phyloP scores from a whole-genome alignment of 1,284 basidiomycete genomes.

The Gymnopus androsaceus region DNA sequence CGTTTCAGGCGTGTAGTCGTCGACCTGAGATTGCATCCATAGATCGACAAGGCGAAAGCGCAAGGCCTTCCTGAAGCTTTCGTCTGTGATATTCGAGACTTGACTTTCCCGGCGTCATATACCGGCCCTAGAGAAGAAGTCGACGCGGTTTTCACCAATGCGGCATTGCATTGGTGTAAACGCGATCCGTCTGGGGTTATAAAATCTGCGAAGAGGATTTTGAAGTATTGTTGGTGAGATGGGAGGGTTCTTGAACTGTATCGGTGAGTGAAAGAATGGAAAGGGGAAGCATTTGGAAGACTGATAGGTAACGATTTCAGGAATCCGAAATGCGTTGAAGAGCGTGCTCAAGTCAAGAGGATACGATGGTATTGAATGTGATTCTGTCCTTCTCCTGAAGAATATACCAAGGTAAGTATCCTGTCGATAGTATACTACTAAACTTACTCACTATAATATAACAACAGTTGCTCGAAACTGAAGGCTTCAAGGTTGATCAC shows the following conservation, averaged over 20 bases:
- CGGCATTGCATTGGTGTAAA: constrained; percentile 85
- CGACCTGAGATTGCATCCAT: no score
- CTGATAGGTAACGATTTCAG: constrained; percentile 35
- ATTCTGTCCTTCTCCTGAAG: constrained; percentile 77
- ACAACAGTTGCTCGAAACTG: constrained; percentile 54
- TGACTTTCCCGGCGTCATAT: constrained; percentile 27
- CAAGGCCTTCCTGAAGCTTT: constrained; percentile 51
- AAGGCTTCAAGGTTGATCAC: constrained; percentile 55
- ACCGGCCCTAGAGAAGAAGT: constrained; percentile 36
- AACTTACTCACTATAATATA: constrained; percentile 6
- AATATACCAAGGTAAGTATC: constrained; percentile 57
- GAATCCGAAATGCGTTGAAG: constrained; percentile 64
- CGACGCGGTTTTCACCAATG: constrained; percentile 77
- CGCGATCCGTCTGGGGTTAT: constrained; percentile 67
- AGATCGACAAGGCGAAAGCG: constrained; percentile 60
- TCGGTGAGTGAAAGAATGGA: constrained; percentile 52
- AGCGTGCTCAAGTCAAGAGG: constrained; percentile 55
- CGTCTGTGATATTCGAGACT: constrained; percentile 53
- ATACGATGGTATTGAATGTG: constrained; percentile 56
- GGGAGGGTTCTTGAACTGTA: constrained; percentile 74
- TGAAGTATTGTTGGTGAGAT: constrained; percentile 77
- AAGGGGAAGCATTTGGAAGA: not conserved
- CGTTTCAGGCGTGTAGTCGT: no score
- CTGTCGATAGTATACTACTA: not conserved
- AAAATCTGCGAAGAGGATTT: constrained; percentile 53